phyloP scores from a whole-genome alignment of 441 rosid genomes.

The Brassica hybrid region DNA sequence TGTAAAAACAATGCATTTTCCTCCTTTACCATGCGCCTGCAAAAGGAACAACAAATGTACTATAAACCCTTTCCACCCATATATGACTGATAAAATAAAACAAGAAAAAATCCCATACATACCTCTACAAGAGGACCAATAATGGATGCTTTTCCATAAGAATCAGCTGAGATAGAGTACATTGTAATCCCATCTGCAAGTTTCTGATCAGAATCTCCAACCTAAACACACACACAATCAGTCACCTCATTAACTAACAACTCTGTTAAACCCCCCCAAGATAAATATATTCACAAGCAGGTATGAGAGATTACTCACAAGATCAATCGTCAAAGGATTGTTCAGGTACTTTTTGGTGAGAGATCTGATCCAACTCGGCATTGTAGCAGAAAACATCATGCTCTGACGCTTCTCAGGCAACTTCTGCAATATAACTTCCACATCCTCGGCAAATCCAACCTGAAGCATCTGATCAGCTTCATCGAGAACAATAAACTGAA shows the following conservation, averaged over 20 bases:
- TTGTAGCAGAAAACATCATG: constrained; percentile 98
- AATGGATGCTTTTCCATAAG: constrained; percentile 66
- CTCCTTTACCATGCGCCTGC: constrained; percentile 96
- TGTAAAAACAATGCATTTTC: constrained; percentile 93
- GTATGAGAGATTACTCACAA: constrained; percentile 77
- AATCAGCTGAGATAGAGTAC: constrained; percentile 67
- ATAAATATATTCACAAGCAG: too few species aligned
- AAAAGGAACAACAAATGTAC: neutral
- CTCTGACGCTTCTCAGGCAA: constrained; percentile 86
- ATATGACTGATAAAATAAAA: too few species aligned
- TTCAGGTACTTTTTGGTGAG: constrained; percentile 77
- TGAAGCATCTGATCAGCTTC: constrained; percentile 99
- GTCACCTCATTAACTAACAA: constrained; percentile 10
- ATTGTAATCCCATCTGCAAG: constrained; percentile 93
- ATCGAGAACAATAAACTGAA: constrained; percentile 87
- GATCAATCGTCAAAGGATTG: constrained; percentile 85
- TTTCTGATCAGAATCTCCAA: constrained; percentile 94
- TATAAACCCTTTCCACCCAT: neutral
- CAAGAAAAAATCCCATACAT: constrained; percentile 39
- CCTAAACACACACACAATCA: constrained; percentile 48
- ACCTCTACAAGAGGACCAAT: constrained; percentile 87
- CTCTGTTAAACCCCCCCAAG: constrained; percentile 4
- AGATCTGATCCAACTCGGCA: constrained; percentile 88
- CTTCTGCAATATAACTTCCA: constrained; percentile 71
- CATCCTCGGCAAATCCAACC: constrained; percentile 96